Base-by-base conservation (phyloP, 768 basidiomycete species). In the Postia placenta region DNA sequence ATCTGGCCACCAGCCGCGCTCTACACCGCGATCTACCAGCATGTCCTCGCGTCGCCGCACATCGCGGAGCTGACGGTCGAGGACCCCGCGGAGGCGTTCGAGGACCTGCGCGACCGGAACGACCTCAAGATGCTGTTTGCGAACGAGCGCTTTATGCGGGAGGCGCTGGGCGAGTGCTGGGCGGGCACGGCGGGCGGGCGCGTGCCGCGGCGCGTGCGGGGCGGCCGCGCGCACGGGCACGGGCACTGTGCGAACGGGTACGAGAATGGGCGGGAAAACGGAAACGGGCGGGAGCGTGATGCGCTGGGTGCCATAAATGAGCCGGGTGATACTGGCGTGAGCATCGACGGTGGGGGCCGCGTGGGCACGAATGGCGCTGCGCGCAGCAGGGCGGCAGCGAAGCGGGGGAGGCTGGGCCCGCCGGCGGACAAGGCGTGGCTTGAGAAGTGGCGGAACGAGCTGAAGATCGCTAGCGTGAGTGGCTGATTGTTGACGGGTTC, bases 21-120 rank as follows among this genome's bases (percentile, higher is more conserved):
- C 11, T 98, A 96, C 73, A 79, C 72, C 39, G 81, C 92, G 0
- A 84, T 92, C 46, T 95, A 94, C 69, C 75, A 82, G 60, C 79
- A 89, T 60, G 76, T 88, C 17, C 64, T 87, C 37, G 69, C 76
- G 12, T 78, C 77, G 42, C 73, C 83, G 1, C 69, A 78, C 43
- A 79, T 95, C 33, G 84, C 87, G n/a, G 95, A 98, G 65, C 69
- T 98, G 36, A 96, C 93, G 1, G 89, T 99, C 19, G 96, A 99
- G 68, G 96, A 99, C 64, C 96, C 96, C 1, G 92, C 92, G 0
- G 96, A 99, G 68, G 89, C 91, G 9, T 97, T 99, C 61, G 95
- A 98, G 64, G 96, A 98, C 64, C 75, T 98, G 37, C 75, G 95
- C 27, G 96, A 98, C 68, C 85, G 90, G 47, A 88, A 87, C 56